Conservation (phyloP, 1,139 yeast species). For the Geotrichum citri-aurantii region DNA sequence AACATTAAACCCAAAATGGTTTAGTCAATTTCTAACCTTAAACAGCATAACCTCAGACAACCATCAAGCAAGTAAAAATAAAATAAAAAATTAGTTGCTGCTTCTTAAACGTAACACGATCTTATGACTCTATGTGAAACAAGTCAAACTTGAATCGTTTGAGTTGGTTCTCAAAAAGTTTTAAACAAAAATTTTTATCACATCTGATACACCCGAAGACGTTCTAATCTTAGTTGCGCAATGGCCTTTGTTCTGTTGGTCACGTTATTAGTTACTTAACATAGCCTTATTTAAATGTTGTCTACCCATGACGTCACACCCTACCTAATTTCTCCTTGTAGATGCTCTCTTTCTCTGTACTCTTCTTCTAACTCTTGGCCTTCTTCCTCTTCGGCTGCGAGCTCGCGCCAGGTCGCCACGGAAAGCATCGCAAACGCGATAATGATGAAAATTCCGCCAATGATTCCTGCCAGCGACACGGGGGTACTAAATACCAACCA, state of each 20-base stretch:
- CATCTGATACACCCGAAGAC: background rate
- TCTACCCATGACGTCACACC: background rate
- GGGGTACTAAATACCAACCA: constrained; percentile 61
- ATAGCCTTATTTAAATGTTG: background rate
- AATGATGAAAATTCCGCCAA: constrained; percentile 42
- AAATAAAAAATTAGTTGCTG: background rate
- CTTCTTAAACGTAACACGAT: background rate
- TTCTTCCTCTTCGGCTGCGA: constrained; percentile 53
- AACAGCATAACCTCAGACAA: background rate
- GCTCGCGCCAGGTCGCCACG: constrained; percentile 65
- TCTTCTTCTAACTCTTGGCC: constrained; percentile 12
- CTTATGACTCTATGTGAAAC: background rate
- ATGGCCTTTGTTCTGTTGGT: background rate
- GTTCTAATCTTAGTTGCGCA: background rate
- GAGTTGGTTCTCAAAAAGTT: too few species aligned
- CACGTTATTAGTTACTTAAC: background rate
- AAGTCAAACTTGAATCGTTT: too few species aligned
- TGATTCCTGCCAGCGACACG: constrained; percentile 34
- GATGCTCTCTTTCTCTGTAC: constrained; percentile 1
- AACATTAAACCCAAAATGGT: background rate
- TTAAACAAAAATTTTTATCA: too few species aligned
- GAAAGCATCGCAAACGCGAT: constrained; percentile 66
- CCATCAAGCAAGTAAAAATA: background rate
- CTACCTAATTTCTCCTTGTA: background rate
- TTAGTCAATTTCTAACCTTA: background rate